Base-by-base conservation (phyloP, 352 stramenopile species). In the Phytophthora pistaciae region DNA sequence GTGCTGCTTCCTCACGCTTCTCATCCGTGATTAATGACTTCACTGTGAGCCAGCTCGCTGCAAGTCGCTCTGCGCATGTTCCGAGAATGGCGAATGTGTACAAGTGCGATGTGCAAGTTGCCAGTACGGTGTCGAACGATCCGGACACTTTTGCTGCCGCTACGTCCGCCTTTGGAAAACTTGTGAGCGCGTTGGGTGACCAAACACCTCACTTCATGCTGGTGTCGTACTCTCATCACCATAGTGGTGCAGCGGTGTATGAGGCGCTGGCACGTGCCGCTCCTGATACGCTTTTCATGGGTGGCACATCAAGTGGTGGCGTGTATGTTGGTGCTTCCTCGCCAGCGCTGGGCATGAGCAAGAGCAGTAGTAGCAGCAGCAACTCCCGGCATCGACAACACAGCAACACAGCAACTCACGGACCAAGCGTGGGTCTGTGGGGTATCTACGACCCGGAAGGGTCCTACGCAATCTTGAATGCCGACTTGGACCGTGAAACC, bases 371-470 rank as follows among this genome's bases (percentile, higher is more conserved):
- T 40, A 80, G 54, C 53, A 80, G 78, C 54, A 90, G 56, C 23
- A 77, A 85, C 13, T 62, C 83, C 70, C 21, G 77, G 60, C 29
- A 77, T 76, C 23, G 76, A 81, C 56, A 68, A 29, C 66, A 72
- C 38, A 70, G 60, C 52, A 72, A 56, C 52, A 71, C 60, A 10
- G 64, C 38, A 56, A 46, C 64, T 52, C 48, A 77, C 7, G 74
- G 80, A 1, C 77, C 86, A 9, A 84, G 66, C 7, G 62, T 96
- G 11, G 88, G 81, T 0, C 66, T 96, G 6, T 96, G 89, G 89
- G 89, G 89, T 29, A 92, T 96, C 57, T 94, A 80, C 64, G 89
- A 96, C 58, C 85, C 86, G 1, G 88, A 95, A 75, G 89, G 89
- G 42, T 93, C 82, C 0, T 96, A 94, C 69, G 79, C 88, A 7